These are phyloP conservation scores for Santalum album DNA, from an alignment of 164 flowering plant species.

Conservation along the genomic window DNA sequence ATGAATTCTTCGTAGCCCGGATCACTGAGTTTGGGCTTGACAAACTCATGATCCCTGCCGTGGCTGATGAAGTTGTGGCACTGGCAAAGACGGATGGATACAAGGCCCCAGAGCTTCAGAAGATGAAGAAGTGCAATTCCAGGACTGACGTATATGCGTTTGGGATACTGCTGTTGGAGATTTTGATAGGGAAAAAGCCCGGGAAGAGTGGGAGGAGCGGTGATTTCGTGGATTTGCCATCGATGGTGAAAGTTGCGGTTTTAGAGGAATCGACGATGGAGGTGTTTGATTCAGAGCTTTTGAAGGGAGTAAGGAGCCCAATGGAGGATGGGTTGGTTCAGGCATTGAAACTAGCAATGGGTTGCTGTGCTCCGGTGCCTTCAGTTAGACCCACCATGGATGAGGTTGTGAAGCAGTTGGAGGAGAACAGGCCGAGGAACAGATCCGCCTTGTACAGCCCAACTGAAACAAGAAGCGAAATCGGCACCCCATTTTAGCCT, in stretches of 20 bases:
- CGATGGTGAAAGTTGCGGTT: conserved; percentile 87
- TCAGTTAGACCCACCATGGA: conserved; percentile 86
- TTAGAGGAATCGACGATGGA: conserved; percentile 95
- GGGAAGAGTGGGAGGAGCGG: conserved; percentile 56
- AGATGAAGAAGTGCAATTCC: conserved; percentile 85
- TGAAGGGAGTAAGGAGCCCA: conserved; percentile 88
- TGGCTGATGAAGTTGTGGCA: conserved; percentile 82
- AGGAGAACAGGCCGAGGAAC: conserved; percentile 91
- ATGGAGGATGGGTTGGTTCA: conserved; percentile 98
- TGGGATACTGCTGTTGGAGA: conserved; percentile 82
- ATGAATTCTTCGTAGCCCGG: conserved; percentile 76
- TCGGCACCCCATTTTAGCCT: conserved; percentile 69
- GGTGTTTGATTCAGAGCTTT: conserved; percentile 73
- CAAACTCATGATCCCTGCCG: conserved; percentile 71
- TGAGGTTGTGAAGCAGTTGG: conserved; percentile 90
- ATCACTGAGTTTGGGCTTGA: conserved; percentile 88
- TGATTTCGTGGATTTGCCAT: conserved; percentile 70
- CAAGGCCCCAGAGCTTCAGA: conserved; percentile 94
- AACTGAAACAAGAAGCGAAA: conserved; percentile 84
- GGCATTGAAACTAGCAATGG: conserved; percentile 98
- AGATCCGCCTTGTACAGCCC: conserved; percentile 96
- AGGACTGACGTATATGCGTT: conserved; percentile 91
- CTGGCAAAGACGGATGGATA: conserved; percentile 79
- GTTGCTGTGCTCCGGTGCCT: conserved; percentile 96
- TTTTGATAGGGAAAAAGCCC: conserved; percentile 80